Conservation (phyloP, 352 stramenopile species). For the Phytophthora aleatoria region DNA sequence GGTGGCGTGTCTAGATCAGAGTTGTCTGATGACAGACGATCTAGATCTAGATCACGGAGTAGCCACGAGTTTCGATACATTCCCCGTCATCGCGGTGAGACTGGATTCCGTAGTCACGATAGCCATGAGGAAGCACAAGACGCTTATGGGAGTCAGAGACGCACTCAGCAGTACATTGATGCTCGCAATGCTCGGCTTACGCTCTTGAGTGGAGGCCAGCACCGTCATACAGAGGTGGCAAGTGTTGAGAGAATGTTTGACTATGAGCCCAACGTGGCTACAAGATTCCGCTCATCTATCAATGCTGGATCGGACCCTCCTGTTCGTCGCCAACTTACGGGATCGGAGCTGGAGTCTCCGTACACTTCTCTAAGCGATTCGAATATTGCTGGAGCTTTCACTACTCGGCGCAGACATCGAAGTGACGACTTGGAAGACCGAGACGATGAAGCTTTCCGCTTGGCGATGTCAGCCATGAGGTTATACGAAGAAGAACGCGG, state of each 20-base stretch:
- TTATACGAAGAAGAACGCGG: constrained; percentile 76
- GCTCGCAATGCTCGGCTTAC: constrained; percentile 33
- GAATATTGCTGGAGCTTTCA: constrained; percentile 19
- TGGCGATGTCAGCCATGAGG: constrained; percentile 80
- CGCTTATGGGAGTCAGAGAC: constrained; percentile 16
- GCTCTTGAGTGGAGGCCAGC: constrained; percentile 18
- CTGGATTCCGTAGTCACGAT: constrained; percentile 8
- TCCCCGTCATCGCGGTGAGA: constrained; percentile 11
- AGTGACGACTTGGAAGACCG: constrained; percentile 29
- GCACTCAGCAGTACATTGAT: constrained; percentile 39
- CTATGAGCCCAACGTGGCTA: constrained; percentile 8
- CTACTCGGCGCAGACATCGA: constrained; percentile 19
- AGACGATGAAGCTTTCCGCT: constrained; percentile 56
- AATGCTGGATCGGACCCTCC: constrained; percentile 19
- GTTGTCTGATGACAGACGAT: constrained; percentile 36
- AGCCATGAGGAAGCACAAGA: constrained; percentile 21
- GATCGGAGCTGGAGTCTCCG: constrained; percentile 25
- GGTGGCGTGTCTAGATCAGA: constrained; percentile 14
- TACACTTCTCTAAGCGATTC: constrained; percentile 33
- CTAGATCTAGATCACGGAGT: constrained; percentile 19
- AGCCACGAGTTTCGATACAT: constrained; percentile 18
- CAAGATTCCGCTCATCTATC: constrained; percentile 14
- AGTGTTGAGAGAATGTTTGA: background rate
- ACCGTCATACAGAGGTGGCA: background rate
- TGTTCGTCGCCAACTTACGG: background rate